These are phyloP conservation scores for Penicillium capsulatum DNA, from an alignment of 2,329 filamentous ascomycete genomes.

Conservation along the genomic window DNA sequence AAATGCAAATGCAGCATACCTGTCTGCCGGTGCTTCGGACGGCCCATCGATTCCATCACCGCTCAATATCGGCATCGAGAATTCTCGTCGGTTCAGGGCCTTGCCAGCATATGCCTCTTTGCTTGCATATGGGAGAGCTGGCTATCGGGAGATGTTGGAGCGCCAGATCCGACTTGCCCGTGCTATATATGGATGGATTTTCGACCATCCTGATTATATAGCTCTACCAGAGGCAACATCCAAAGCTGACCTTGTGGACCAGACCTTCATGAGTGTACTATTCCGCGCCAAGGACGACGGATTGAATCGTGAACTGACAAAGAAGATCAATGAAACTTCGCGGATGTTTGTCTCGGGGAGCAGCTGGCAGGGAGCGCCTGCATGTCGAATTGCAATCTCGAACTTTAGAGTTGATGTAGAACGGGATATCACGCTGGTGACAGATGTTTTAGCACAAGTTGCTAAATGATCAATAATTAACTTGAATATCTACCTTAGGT, in stretches of 20 bases:
- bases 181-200: slow-evolving; percentile 60
- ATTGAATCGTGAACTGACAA: slow-evolving; percentile 64
- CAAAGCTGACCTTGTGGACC: slow-evolving; percentile 45
- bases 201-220: slow-evolving; percentile 59
- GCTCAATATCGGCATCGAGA: slow-evolving; percentile 82
- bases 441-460: slow-evolving; percentile 56
- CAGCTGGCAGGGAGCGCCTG: slow-evolving; percentile 67
- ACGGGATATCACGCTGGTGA: slow-evolving; percentile 63
- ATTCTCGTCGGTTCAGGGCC: slow-evolving; percentile 84
- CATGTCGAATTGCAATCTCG: slow-evolving; percentile 77
- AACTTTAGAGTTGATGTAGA: slow-evolving; percentile 75
- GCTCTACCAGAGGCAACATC: slow-evolving; percentile 53
- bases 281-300: slow-evolving; percentile 66
- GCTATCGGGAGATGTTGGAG: slow-evolving; percentile 65
- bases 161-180: slow-evolving; percentile 70
- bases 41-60: slow-evolving; percentile 64
- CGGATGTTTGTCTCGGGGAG: slow-evolving; percentile 82
- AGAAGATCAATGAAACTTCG: slow-evolving; percentile 66
- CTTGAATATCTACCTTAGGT: no score
- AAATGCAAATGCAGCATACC: slow-evolving; percentile 83
- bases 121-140: slow-evolving; percentile 65
- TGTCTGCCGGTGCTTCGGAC: slow-evolving; percentile 44
- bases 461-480: slow-evolving; percentile 27
- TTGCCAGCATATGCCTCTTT: slow-evolving; percentile 84
- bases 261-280: slow-evolving; percentile 67